Base-by-base conservation (phyloP, 371 early-diverging fungal species). In the Mortierella sp. region DNA sequence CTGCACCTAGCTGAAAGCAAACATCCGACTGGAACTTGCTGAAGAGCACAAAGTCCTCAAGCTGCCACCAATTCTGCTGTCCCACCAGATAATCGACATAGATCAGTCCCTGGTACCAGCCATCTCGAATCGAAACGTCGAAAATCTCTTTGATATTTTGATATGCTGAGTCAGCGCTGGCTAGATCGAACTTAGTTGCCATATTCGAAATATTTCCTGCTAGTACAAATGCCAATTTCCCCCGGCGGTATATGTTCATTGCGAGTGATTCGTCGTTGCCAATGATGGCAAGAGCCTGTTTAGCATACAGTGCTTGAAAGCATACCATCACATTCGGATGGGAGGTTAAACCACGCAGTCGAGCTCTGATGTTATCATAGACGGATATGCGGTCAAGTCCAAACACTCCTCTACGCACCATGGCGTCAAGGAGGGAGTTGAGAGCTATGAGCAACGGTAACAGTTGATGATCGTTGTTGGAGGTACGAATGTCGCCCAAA, bases 261-360 rank as follows among this genome's bases (percentile, higher is more conserved):
- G 37, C 9, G 21, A 53, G 53, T 0, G 53, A 39, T 21, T 53
- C 53, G 21, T 53, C 53, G 12, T 53, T 53, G n/a, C 53, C 53
- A 39, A 53, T 28, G 34, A 34, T 19, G 21, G 4, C 6, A 19
- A 53, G 53, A 1, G 39, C 19, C 39, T 27, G 54, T 3, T 24
- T 53, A 19, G 54, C 41, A 41, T 41, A 53, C 26, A 28, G 34
- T 12, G 41, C 54, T 23, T 34, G 24, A 12, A 53, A 53, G 23
- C 39, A 39, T 0, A 53, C 53, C 19, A 34, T 53, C 21, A 34
- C 23, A 37, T 53, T 37, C 5, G 1, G 14, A 21, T 53, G 53
- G 1, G 37, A 21, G 3, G 26, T 53, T 9, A 53, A 53, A 12
- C 24, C 21, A 1, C 6, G 11, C 21, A 53, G 41, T 1, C 0